Evolutionary conservation across 306 rosid species (phyloP).

Genomic region (Potentilla sterilis): DNA sequence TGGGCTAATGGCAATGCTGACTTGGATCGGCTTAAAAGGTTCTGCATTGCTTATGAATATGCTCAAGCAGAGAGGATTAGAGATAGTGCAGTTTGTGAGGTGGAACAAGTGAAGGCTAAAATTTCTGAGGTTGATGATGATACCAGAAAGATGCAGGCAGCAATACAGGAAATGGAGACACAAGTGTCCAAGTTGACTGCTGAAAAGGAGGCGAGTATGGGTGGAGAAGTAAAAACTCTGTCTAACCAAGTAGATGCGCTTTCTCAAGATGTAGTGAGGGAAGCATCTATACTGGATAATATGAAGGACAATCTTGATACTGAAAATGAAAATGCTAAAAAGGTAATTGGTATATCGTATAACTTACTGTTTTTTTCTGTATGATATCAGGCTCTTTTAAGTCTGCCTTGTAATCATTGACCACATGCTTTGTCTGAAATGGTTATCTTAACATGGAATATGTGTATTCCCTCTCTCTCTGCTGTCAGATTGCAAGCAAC

Average conservation of each 20-base stretch:
- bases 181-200: constrained; percentile 62
- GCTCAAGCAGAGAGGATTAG: constrained; percentile 74
- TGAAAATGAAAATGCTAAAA: constrained; percentile 71
- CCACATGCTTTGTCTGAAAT: constrained; percentile 5
- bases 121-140: constrained; percentile 63
- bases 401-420: constrained; percentile 12
- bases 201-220: constrained; percentile 89
- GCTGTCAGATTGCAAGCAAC: constrained; percentile 55
- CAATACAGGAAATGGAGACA: constrained; percentile 73
- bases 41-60: constrained; percentile 78
- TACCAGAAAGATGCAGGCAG: constrained; percentile 37
- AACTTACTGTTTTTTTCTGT: background rate
- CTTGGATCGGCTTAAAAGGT: constrained; percentile 82
- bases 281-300: constrained; percentile 63
- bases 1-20: constrained; percentile 98
- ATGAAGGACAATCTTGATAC: constrained; percentile 71
- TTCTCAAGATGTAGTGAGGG: constrained; percentile 77
- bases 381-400: constrained; percentile 3
- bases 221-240: constrained; percentile 79
- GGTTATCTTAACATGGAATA: constrained; percentile 15
- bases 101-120: constrained; percentile 68
- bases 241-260: constrained; percentile 67
- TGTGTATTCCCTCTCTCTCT: constrained; percentile 24
- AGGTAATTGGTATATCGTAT: constrained; percentile 42
- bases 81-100: constrained; percentile 65